A percentile compares a stretch with the other conserved stretches of the same genome.
Evolutionary conservation across 2,329 filamentous ascomycete species (phyloP).

Genomic region (Aspergillus latus): DNA sequence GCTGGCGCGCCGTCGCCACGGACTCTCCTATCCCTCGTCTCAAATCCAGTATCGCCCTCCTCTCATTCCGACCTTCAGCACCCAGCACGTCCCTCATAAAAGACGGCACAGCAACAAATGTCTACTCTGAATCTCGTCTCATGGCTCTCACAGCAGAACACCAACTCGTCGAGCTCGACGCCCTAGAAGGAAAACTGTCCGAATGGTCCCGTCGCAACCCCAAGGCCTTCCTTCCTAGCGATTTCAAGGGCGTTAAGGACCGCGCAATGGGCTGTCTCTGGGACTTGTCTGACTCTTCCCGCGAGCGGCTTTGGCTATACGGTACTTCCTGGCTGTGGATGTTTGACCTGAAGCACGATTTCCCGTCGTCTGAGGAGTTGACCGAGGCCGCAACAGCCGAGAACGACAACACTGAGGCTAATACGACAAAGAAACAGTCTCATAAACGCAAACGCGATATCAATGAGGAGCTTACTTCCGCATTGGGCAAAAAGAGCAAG

Average conservation of each 20-base stretch:
- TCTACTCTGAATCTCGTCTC: slow-evolving; percentile 49
- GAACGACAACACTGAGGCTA: slow-evolving; percentile 22
- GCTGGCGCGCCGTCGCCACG: slow-evolving; percentile 74
- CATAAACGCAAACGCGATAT: slow-evolving; percentile 47
- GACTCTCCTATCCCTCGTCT: slow-evolving; percentile 69
- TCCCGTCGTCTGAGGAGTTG: slow-evolving; percentile 46
- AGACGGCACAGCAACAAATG: slow-evolving; percentile 41
- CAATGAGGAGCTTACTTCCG: slow-evolving; percentile 43
- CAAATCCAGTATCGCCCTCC: slow-evolving; percentile 61
- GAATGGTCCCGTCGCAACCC: slow-evolving; percentile 86
- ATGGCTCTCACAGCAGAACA: slow-evolving; percentile 64
- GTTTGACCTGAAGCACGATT: slow-evolving; percentile 77
- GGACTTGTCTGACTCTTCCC: slow-evolving; percentile 58
- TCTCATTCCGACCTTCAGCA: slow-evolving; percentile 63
- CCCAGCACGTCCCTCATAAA: slow-evolving; percentile 32
- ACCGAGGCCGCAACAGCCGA: slow-evolving; percentile 25
- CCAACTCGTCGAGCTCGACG: slow-evolving; percentile 75
- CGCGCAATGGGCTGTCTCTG: slow-evolving; percentile 81
- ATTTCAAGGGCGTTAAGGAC: slow-evolving; percentile 74
- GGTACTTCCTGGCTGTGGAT: slow-evolving; percentile 85
- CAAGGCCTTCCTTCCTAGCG: slow-evolving; percentile 68
- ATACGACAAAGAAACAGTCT: slow-evolving; percentile 19
- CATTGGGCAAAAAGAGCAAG: slow-evolving; percentile 18
- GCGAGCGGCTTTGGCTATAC: slow-evolving; percentile 80
- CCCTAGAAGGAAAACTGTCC: slow-evolving; percentile 72